Percentiles rank a stretch among this genome's conserved stretches.
These are phyloP conservation scores for Prunus armeniaca DNA, from an alignment of 306 rosid species.

Conservation along the genomic window DNA sequence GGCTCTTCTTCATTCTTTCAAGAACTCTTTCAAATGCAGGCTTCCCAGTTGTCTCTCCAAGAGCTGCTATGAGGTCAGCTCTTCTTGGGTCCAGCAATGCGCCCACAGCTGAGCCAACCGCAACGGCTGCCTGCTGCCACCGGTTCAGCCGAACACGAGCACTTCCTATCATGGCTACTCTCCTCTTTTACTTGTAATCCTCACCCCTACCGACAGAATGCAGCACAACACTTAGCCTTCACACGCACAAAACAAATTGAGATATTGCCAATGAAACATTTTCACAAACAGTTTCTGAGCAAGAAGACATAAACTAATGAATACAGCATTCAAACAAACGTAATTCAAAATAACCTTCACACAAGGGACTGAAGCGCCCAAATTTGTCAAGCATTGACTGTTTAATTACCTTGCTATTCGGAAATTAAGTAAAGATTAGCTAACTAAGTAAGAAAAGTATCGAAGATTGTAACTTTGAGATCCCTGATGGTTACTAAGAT, in stretches of 20 bases:
- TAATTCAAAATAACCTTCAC: not conserved
- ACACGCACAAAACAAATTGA: not conserved
- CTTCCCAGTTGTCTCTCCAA: conserved; percentile 91
- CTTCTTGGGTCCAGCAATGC: conserved; percentile 88
- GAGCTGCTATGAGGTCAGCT: conserved; percentile 93
- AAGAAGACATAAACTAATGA: not conserved
- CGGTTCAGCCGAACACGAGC: conserved; percentile 54
- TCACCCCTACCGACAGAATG: not conserved
- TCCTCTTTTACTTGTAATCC: conserved; percentile 13
- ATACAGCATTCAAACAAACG: not conserved
- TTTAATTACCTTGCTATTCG: not conserved
- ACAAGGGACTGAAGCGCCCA: not conserved
- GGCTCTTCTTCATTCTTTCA: conserved; percentile 64
- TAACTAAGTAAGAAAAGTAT: not conserved
- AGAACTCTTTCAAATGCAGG: conserved; percentile 88
- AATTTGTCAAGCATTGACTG: not conserved
- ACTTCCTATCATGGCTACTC: conserved; percentile 48
- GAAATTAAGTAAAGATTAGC: not conserved
- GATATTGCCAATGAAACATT: not conserved
- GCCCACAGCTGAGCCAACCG: conserved; percentile 88
- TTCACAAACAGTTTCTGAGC: conserved; percentile 6
- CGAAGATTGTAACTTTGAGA: not conserved
- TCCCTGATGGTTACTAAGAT: not conserved
- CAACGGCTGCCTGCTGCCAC: conserved; percentile 94
- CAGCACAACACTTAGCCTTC: not conserved